phyloP scores from a whole-genome alignment of 1,284 basidiomycete genomes.

The Anthracocystis walkeri region DNA sequence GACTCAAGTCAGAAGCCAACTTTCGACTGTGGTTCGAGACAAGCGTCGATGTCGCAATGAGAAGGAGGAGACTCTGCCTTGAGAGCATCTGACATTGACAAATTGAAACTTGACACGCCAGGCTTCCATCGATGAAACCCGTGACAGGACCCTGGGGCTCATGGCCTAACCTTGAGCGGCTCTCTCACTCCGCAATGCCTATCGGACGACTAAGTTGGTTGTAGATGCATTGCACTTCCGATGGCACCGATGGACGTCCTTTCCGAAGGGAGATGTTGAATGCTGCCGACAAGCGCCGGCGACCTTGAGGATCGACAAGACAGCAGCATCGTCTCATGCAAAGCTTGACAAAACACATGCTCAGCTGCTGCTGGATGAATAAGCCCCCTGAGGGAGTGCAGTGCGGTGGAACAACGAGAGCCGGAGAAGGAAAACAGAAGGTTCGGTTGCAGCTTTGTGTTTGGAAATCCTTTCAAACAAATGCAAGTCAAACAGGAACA shows the following conservation, averaged over 20 bases:
- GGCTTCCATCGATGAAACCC: too few species aligned
- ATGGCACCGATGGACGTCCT: background rate
- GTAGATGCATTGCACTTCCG: too few species aligned
- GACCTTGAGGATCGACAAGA: conserved; percentile 7
- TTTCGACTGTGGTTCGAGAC: background rate
- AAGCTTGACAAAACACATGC: background rate
- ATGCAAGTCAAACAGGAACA: conserved; percentile 1
- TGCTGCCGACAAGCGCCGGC: background rate
- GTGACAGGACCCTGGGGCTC: conserved; percentile 1
- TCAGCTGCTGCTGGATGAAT: background rate
- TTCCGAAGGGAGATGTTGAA: background rate
- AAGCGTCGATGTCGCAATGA: background rate
- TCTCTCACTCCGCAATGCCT: too few species aligned
- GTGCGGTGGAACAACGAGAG: background rate
- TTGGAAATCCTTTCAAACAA: conserved; percentile 2
- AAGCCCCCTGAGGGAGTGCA: background rate
- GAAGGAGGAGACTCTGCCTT: too few species aligned
- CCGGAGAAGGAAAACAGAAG: background rate
- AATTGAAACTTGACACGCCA: too few species aligned
- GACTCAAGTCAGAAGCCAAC: background rate
- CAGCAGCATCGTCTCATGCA: too few species aligned
- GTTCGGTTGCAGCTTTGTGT: conserved; percentile 2
- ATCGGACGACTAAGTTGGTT: too few species aligned
- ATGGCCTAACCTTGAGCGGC: too few species aligned
- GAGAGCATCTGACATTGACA: too few species aligned